A percentile compares a stretch with the other conserved stretches of the same genome.
phyloP scores from a whole-genome alignment of 1,139 yeast genomes.

The Suhomyces choctaworum region DNA sequence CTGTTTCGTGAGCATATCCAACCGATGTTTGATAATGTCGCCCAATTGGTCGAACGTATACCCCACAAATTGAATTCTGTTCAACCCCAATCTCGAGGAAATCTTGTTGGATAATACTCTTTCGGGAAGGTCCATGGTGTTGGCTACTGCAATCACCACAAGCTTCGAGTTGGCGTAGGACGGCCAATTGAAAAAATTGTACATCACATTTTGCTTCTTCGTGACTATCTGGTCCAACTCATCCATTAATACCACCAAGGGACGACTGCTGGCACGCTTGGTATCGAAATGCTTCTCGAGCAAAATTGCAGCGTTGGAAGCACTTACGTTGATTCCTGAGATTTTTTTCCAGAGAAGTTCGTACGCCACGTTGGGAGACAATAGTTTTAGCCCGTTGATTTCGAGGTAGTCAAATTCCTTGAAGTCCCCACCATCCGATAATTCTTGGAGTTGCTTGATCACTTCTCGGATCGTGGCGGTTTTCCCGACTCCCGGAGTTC shows the following conservation, averaged over 20 bases:
- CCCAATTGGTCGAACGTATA: conserved; percentile 80
- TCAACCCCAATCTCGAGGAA: conserved; percentile 85
- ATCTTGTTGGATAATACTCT: conserved; percentile 83
- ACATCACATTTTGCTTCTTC: conserved; percentile 83
- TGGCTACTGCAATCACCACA: conserved; percentile 90
- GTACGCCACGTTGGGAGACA: conserved; percentile 85
- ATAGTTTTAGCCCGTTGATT: conserved; percentile 84
- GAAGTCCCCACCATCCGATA: conserved; percentile 47
- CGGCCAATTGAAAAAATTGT: conserved; percentile 98
- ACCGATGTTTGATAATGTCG: conserved; percentile 68
- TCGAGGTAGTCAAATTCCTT: conserved; percentile 73
- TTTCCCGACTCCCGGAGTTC: conserved; percentile 98
- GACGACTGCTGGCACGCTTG: conserved; percentile 29
- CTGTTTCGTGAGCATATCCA: conserved; percentile 53
- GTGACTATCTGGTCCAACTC: conserved; percentile 92
- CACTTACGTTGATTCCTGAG: conserved; percentile 59
- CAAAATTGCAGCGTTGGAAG: conserved; percentile 57
- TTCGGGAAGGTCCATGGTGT: conserved; percentile 97
- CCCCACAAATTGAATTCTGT: conserved; percentile 85
- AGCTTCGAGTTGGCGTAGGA: conserved; percentile 75
- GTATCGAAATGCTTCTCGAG: conserved; percentile 39
- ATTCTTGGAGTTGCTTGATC: conserved; percentile 59
- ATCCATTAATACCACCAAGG: conserved; percentile 80
- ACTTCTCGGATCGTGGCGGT: conserved; percentile 93
- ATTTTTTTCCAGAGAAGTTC: conserved; percentile 79